Base-by-base conservation (phyloP, 179 eudicot species). In the Beta lomatogona region DNA sequence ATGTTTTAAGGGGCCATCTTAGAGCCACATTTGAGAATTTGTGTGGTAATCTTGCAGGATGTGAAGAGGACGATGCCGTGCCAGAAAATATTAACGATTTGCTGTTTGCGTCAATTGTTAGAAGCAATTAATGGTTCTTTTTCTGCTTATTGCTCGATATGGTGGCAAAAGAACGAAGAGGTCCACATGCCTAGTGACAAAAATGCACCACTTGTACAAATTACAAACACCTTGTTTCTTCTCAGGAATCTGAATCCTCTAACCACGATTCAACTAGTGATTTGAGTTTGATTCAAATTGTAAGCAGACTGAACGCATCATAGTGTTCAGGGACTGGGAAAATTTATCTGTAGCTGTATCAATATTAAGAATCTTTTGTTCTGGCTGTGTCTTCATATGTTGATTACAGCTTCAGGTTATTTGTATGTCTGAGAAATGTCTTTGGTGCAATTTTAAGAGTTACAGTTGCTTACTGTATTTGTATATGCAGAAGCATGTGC, bases 101-200 rank as follows among this genome's bases (percentile, higher is more conserved):
- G 87, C 82, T 92, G 73, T 92, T 92, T 79, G 90, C 95, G 7
- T 91, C 92, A 77, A 90, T 92, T 70, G 91, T 92, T 60, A 82
- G 86, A 55, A 75, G 85, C 82, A 88, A 75, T 68, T 85, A 60
- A 82, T 16, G 58, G 21, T 28, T 46, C 54, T 22, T n/a, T 25
- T 77, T 5, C 4, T 18, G 79, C 74, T 21, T 7, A 16, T 28
- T 67, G 52, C 44, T 75, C 31, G 68, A 53, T 57, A 9, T 28
- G 12, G 25, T 19, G 4, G 14, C 41, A 36, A 63, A 7, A 6
- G 36, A 55, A 54, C 63, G 7, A 60, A 50, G 22, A 25, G 22
- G 19, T 60, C 36, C 66, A 72, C 53, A 72, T 28, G 69, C 78
- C 41, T 21, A 75, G 13, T 81, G 58, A 75, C 75, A 22, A 36